Evolutionary conservation across 2,329 filamentous ascomycete species (phyloP), one percentile per base, ranked within the genome.

Genomic region (Alternaria panax): DNA sequence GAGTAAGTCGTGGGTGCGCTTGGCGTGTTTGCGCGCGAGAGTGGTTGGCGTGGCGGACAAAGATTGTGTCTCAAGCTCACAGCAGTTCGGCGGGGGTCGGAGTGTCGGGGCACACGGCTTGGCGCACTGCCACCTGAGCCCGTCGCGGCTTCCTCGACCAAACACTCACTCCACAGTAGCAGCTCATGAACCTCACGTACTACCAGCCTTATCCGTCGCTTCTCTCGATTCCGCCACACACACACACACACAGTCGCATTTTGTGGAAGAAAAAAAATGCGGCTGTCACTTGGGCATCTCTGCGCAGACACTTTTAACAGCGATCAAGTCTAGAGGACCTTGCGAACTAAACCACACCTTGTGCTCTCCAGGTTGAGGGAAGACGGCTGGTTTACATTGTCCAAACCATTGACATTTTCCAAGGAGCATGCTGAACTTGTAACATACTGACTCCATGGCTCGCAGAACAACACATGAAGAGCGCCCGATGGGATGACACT

Each of bases 31-130:
- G 69, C 65, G 68, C 64, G 59, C 43, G 57, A 48, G 47, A 43
- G 51, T 51, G n/a, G 57, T 42, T 52, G 48, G 57, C 56, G 69
- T 68, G 70, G 68, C 66, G 63, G 62, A 51, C 56, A 57, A 59
- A 56, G 60, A 59, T 62, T 59, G 60, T 62, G 52, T 48, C 47
- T 53, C 58, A 42, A 43, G 24, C 14, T 41, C n/a, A 51, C 20
- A 40, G 40, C 36, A 34, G 45, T 55, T 43, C 57, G 51, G 57
- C 52, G 57, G 57, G 38, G 51, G 59, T 59, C 59, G 59, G 59
- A 42, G 47, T 27, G 25, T 62, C 59, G 59, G 59, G 59, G 51
- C 57, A 47, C 38, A 34, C 43, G 28, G 40, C 25, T 47, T 54
- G 30, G 50, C 46, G 55, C 55, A 47, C 47, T 46, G 36, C 20